These are phyloP conservation scores for Paramyrothecium sp. DNA, from an alignment of 2,329 filamentous ascomycete genomes.

Conservation along the genomic window DNA sequence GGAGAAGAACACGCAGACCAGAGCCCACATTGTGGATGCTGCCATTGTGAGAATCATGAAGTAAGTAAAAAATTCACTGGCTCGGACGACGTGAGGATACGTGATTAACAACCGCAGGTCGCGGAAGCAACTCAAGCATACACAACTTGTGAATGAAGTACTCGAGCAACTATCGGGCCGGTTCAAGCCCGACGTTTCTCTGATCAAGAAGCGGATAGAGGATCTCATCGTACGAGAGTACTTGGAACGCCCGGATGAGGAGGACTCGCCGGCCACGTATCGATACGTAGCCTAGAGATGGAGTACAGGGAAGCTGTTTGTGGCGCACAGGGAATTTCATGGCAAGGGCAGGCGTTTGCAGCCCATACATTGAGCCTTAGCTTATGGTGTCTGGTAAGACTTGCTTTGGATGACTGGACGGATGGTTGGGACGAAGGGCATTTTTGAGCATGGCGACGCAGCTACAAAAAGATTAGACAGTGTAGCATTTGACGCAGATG, in stretches of 20 bases:
- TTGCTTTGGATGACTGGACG: background rate
- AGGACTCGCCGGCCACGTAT: constrained; percentile 63
- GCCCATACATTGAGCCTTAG: too few species aligned
- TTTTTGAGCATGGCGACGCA: background rate
- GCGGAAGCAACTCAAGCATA: constrained; percentile 69
- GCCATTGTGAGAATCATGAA: constrained; percentile 84
- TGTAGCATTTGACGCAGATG: background rate
- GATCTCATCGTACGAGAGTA: constrained; percentile 76
- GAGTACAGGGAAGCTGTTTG: background rate
- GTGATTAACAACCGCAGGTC: constrained; percentile 50
- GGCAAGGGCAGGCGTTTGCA: background rate
- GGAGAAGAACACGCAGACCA: constrained; percentile 70
- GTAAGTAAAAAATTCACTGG: constrained; percentile 58
- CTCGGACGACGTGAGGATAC: too few species aligned
- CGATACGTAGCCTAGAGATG: constrained; percentile 63
- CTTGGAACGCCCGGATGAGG: constrained; percentile 68
- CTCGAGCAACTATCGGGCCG: constrained; percentile 65
- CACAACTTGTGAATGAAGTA: constrained; percentile 69
- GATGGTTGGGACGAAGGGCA: too few species aligned
- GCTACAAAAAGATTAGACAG: background rate
- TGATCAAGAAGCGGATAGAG: constrained; percentile 82
- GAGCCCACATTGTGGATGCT: constrained; percentile 71
- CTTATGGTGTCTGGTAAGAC: background rate
- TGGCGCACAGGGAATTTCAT: background rate
- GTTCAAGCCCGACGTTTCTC: constrained; percentile 73